A percentile compares a stretch with the other conserved stretches of the same genome.
phyloP scores from a whole-genome alignment of 495 filamentous ascomycete genomes.

The Alectoria sarmentosa region DNA sequence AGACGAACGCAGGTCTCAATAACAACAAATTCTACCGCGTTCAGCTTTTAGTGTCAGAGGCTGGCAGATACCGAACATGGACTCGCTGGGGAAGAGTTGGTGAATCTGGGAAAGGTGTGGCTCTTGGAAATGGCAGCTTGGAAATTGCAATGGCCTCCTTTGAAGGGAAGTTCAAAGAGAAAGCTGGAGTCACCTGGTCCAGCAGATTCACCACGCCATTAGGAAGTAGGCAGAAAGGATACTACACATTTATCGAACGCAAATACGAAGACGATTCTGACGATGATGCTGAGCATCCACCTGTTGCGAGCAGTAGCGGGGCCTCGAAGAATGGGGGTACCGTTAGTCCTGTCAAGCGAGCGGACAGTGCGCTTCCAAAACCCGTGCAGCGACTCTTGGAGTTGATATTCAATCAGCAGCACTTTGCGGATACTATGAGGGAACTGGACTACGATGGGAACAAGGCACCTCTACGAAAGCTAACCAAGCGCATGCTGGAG shows the following conservation, averaged over 20 bases:
- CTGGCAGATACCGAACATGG: slow-evolving; percentile 45
- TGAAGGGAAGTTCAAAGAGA: slow-evolving; percentile 66
- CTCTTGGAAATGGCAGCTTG: slow-evolving; percentile 38
- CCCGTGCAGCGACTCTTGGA: slow-evolving; percentile 58
- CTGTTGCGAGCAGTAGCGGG: neutral
- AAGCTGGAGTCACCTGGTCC: slow-evolving; percentile 60
- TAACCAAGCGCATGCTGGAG: slow-evolving; percentile 64
- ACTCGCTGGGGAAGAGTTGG: slow-evolving; percentile 74
- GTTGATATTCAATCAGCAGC: slow-evolving; percentile 70
- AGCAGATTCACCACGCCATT: slow-evolving; percentile 45
- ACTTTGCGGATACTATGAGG: slow-evolving; percentile 54
- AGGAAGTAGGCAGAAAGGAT: slow-evolving; percentile 29
- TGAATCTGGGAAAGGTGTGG: slow-evolving; percentile 51
- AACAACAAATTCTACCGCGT: slow-evolving; percentile 72
- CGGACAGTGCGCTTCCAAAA: slow-evolving; percentile 36
- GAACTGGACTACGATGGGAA: slow-evolving; percentile 66
- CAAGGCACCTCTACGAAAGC: slow-evolving; percentile 72
- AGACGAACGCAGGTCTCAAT: slow-evolving; percentile 42
- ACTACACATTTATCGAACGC: slow-evolving; percentile 71
- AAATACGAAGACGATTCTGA: slow-evolving; percentile 57
- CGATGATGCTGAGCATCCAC: slow-evolving; percentile 45
- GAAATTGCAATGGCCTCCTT: slow-evolving; percentile 45
- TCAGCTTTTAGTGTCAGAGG: slow-evolving; percentile 37
- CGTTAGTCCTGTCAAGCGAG: slow-evolving; percentile 1
- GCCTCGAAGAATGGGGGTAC: neutral